Evolutionary conservation across 2,329 filamentous ascomycete species (phyloP), one percentile per base, ranked within the genome.

Genomic region (Aschersonia sp.): DNA sequence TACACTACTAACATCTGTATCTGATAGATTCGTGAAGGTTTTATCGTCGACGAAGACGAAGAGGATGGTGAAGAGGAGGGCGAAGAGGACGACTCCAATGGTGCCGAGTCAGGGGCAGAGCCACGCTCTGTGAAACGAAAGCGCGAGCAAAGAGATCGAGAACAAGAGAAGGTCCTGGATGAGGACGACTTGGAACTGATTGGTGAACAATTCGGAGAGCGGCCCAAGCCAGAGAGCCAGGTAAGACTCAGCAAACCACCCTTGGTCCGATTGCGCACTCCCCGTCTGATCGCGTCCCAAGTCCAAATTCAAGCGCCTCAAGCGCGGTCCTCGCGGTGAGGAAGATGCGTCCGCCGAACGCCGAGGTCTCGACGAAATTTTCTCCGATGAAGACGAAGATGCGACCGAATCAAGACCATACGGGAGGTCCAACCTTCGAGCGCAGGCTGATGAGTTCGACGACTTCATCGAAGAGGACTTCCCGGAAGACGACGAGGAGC

Each of bases 381-480:
- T 98, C 65, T 89, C 87, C 38, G 91, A 95, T 55, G 91, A 96
- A 47, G 91, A 97, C 52, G 89, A 94, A 48, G 80, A 85, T 20
- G 79, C 75, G 49, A 74, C 52, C 48, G 75, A 78, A 5, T 73
- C 76, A 40, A 67, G 73, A 49, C 62, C 64, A 2, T 78, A 77
- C 50, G 67, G 65, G 35, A 67, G 76, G 52, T 65, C 71, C 4
- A 70, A 64, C 53, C 77, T 78, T 51, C 75, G 84, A 50, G 72
- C 73, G 38, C 72, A 77, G 51, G 77, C 78, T 44, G 85, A 94
- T 63, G 88, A 94, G 59, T 87, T 94, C 63, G 88, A 88, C 51
- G 89, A 91, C 62, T 98, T 98, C 65, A 98, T 98, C 59, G 91
- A 97, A 62, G 89, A 96, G 57, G 92, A 97, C 58, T 89, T 88